Percentiles rank a stretch among this genome's conserved stretches.
phyloP scores from a whole-genome alignment of 2,329 filamentous ascomycete genomes.

The Capronia coronata region DNA sequence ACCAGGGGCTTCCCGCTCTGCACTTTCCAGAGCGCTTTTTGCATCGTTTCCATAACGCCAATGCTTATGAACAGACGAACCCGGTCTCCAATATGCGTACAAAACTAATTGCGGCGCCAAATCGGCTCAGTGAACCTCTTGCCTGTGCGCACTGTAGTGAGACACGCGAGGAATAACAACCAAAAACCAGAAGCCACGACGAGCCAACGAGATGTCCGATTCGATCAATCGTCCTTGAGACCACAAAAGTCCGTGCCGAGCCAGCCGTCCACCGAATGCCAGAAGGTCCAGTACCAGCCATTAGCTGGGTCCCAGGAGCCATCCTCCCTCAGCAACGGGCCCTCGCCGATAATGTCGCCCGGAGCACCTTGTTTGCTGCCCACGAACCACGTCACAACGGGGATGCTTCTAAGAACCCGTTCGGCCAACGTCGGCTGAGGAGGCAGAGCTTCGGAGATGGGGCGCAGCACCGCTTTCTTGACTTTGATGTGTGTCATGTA shows the following conservation, averaged over 20 bases:
- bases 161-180: too few species aligned
- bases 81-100: neutral
- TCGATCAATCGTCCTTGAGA: conserved; percentile 43
- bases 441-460: conserved; percentile 63
- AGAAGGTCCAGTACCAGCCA: conserved; percentile 52
- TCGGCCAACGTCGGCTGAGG: conserved; percentile 61
- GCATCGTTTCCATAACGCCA: neutral
- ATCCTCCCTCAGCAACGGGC: conserved; percentile 41
- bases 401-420: conserved; percentile 58
- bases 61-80: neutral
- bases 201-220: too few species aligned
- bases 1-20: neutral
- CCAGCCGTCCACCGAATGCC: conserved; percentile 50
- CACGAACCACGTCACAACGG: conserved; percentile 66
- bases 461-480: conserved; percentile 57
- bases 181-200: too few species aligned
- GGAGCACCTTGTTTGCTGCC: conserved; percentile 29
- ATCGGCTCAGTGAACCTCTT: too few species aligned
- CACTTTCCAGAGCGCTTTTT: neutral
- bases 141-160: too few species aligned
- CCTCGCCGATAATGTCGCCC: conserved; percentile 42
- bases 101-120: neutral
- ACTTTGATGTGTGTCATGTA: conserved; percentile 59
- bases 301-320: conserved; percentile 33
- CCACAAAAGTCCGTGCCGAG: conserved; percentile 58